Conservation (phyloP, 2,329 filamentous ascomycete species). For the Stachybotrys chartarum region DNA sequence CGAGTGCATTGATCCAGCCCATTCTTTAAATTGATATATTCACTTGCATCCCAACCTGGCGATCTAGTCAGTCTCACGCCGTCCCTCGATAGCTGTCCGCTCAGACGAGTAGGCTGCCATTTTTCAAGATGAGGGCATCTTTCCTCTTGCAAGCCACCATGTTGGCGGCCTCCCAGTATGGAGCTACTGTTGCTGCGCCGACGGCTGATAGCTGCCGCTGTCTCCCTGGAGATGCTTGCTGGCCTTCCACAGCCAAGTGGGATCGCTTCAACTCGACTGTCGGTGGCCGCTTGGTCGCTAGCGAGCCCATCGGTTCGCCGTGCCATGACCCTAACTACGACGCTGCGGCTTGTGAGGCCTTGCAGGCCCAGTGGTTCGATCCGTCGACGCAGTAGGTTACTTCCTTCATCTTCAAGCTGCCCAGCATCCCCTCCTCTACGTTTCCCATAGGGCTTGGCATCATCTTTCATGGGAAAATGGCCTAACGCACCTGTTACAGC, state of each 20-base stretch:
- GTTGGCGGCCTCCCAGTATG: too few species aligned
- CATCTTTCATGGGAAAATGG: background rate
- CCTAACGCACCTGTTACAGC: background rate
- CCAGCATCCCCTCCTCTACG: background rate
- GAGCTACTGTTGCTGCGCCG: too few species aligned
- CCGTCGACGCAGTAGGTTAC: background rate
- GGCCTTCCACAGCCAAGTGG: conserved; percentile 11
- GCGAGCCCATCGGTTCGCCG: conserved; percentile 38
- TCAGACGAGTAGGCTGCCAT: too few species aligned
- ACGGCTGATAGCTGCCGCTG: background rate
- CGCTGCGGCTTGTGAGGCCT: conserved; percentile 27
- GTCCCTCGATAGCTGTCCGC: too few species aligned
- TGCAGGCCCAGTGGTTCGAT: conserved; percentile 12
- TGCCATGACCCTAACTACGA: conserved; percentile 45
- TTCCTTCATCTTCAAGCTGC: background rate
- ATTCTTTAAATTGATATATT: too few species aligned
- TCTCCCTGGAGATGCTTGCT: conserved; percentile 10
- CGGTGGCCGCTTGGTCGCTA: conserved; percentile 33
- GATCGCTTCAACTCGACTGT: conserved; percentile 6
- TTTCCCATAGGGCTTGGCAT: background rate
- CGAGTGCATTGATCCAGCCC: too few species aligned
- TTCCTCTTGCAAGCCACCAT: too few species aligned
- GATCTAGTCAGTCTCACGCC: too few species aligned
- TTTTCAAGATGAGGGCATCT: too few species aligned
- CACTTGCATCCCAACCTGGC: too few species aligned